Conservation (phyloP, 176 grass and related monocot species). For the Triticum monococcum region DNA sequence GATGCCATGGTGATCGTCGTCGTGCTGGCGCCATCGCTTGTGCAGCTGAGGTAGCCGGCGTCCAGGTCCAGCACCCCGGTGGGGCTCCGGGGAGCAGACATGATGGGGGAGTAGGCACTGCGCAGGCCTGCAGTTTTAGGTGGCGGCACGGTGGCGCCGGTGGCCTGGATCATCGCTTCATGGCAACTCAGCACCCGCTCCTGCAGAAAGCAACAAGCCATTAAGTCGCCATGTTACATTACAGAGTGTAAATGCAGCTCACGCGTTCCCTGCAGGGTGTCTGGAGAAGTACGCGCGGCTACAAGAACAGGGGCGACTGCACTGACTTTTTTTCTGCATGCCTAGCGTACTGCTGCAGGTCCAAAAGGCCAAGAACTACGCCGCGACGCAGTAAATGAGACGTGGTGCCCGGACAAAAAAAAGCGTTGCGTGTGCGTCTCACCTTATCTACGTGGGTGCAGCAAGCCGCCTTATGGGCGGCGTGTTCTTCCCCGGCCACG, state of each 20-base stretch:
- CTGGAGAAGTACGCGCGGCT: background rate
- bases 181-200: constrained; percentile 62
- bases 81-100: constrained; percentile 63
- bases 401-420: background rate
- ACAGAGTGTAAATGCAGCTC: constrained; percentile 21
- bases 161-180: constrained; percentile 43
- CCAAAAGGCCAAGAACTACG: background rate
- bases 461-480: constrained; percentile 27
- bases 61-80: constrained; percentile 90
- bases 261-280: constrained; percentile 13
- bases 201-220: constrained; percentile 43
- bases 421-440: background rate
- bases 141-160: constrained; percentile 21
- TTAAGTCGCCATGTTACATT: background rate
- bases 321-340: background rate
- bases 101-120: background rate
- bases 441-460: constrained; percentile 74
- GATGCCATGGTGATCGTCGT: background rate
- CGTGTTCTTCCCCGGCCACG: constrained; percentile 45
- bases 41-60: constrained; percentile 85
- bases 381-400: background rate
- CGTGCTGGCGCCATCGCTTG: constrained; percentile 22
- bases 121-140: constrained; percentile 20
- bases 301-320: background rate
- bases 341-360: background rate